A percentile compares a stretch with the other conserved stretches of the same genome.
These are phyloP conservation scores for Neocallimastix lanati DNA, from an alignment of 192 early-diverging fungal species.

Conservation along the genomic window DNA sequence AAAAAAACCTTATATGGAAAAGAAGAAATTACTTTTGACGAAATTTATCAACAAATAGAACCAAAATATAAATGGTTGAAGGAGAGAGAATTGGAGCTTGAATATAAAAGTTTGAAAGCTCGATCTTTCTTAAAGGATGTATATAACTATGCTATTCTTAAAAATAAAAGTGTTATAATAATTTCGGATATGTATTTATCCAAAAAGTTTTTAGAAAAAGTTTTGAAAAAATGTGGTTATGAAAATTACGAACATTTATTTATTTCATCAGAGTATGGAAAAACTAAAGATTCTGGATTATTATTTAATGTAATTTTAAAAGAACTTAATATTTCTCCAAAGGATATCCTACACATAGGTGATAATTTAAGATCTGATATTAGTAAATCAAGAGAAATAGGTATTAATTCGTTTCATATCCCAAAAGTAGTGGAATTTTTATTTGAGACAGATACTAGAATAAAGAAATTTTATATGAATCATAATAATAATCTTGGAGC, in stretches of 20 bases:
- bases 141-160: not conserved
- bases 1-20: too few species aligned
- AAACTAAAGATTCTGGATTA: not conserved
- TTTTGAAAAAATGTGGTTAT: not conserved
- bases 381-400: not conserved
- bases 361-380: not conserved
- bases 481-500: not conserved
- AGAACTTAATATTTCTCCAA: not conserved
- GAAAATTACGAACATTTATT: not conserved
- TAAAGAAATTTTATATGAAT: not conserved
- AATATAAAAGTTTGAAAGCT: not conserved
- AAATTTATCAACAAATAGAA: too few species aligned
- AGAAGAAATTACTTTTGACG: too few species aligned
- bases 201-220: not conserved
- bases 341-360: not conserved
- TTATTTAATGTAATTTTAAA: not conserved
- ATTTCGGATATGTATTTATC: not conserved
- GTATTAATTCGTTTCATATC: not conserved
- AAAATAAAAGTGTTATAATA: not conserved
- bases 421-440: not conserved
- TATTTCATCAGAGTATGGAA: not conserved
- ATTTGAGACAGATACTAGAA: not conserved
- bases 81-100: not conserved
- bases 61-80: too few species aligned
- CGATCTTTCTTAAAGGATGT: not conserved